phyloP scores from a whole-genome alignment of 352 stramenopile species.

The Pythium sp. region DNA sequence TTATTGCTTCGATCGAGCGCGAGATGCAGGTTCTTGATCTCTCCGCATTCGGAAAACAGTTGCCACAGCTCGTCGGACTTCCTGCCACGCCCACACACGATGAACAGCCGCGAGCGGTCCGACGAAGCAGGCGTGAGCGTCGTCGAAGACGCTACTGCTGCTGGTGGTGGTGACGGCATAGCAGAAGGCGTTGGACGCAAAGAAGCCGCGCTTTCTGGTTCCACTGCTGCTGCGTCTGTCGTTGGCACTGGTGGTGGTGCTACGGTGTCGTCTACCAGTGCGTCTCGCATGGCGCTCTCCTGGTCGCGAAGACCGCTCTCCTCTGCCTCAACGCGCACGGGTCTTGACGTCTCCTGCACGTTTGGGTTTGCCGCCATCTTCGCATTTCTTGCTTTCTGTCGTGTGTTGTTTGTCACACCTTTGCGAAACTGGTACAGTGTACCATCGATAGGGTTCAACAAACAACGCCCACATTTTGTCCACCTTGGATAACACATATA shows the following conservation, averaged over 20 bases:
- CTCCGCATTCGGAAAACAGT: slow-evolving; percentile 56
- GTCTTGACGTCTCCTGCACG: background rate
- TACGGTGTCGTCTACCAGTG: background rate
- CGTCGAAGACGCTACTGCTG: background rate
- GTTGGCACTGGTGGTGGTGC: no score
- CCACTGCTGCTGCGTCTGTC: slow-evolving; percentile 5
- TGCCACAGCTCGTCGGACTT: slow-evolving; percentile 58
- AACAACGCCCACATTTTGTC: background rate
- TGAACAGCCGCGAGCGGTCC: slow-evolving; percentile 44
- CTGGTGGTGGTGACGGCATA: background rate
- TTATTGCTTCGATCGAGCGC: slow-evolving; percentile 77
- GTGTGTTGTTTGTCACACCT: background rate
- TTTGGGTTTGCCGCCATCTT: background rate
- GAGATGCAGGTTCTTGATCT: slow-evolving; percentile 65
- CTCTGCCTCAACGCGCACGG: background rate
- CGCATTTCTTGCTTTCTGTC: background rate
- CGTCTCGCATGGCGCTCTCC: background rate
- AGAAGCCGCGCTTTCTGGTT: background rate
- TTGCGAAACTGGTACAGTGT: background rate
- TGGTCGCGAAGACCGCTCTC: background rate
- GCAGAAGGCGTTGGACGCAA: background rate
- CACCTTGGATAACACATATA: background rate
- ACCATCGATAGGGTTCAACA: background rate
- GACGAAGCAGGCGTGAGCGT: background rate
- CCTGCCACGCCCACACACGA: slow-evolving; percentile 68